Base-by-base conservation (phyloP, 2,329 filamentous ascomycete genomes). In the Cryphonectria radicalis region DNA sequence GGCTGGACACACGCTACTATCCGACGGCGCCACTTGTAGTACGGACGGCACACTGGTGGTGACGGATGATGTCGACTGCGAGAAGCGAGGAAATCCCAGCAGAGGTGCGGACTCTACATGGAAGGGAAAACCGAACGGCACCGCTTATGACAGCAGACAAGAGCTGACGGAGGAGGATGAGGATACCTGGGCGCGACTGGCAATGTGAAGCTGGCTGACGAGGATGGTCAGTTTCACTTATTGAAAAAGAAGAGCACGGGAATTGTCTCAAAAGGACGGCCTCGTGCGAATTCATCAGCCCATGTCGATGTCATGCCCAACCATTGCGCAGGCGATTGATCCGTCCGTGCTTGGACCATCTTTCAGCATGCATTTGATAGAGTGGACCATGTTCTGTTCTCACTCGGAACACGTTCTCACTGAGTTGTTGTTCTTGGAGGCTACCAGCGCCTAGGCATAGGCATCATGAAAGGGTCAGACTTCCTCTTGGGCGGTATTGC, bases 91-190 rank as follows among this genome's bases (percentile, higher is more conserved):
- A 13, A 53, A 53, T 14, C 55, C 28, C 10, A 53, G 32, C 1
- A 35, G 57, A 28, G 37, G 57, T 3, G 4, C 5, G 19, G 28
- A 57, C 28, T 25, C 28, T 28, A 13, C 59, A 3, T 59, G 60
- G 62, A 50, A 70, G 35, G 72, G 70, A 10, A 69, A 66, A 53
- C 63, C 72, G 37, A 72, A 69, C n/a, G 72, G 72, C 14, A 69
- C 69, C 11, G 53, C 66, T 14, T 73, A 73, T 42, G 72, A 72
- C 35, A 59, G 67, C 2, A 46, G 66, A 40, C 53, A 69, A 28
- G 70, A 73, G 46, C 35, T 70, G 13, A 67, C 72, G 25, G 70
- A 72, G 28, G 70, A 70, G 40, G 72, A 73, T 32, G 70, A 73
- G 35, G 67, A 70, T 22, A 70, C 63, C 42, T 73, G 72, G 72